These are phyloP conservation scores for Xylaria sp. DNA, from an alignment of 2,329 filamentous ascomycete genomes.

Conservation along the genomic window DNA sequence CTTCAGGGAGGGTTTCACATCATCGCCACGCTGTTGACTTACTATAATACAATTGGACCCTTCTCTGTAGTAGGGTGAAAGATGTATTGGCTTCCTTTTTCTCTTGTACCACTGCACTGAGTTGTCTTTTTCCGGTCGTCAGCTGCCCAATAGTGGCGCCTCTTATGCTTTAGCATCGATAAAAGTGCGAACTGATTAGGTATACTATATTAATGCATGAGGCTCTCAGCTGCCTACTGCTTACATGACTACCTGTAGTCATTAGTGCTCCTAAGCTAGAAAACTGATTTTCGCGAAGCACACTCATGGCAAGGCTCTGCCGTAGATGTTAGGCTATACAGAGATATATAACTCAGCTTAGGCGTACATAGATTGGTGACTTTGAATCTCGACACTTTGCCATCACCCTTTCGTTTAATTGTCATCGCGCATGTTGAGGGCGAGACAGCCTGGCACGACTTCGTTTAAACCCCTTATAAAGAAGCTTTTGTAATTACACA, in stretches of 20 bases:
- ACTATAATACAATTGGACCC: not conserved
- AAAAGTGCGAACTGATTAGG: not conserved
- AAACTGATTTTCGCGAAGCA: not conserved
- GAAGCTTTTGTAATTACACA: not conserved
- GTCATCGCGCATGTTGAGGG: not conserved
- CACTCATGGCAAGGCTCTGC: slow-evolving; percentile 7
- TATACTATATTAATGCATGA: not conserved
- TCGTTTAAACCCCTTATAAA: not conserved
- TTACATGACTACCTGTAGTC: not conserved
- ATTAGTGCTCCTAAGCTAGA: not conserved
- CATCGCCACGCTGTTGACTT: too few relatives aligned
- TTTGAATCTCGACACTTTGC: not conserved
- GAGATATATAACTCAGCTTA: slow-evolving; percentile 6
- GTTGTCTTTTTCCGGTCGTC: not conserved
- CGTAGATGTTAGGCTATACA: not conserved
- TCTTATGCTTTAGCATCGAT: not conserved
- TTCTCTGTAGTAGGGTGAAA: not conserved
- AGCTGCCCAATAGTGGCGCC: slow-evolving; percentile 3
- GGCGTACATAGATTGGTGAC: not conserved
- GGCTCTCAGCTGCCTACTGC: not conserved
- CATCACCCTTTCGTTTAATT: not conserved
- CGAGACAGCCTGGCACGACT: not conserved
- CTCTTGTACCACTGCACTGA: not conserved
- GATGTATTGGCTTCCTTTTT: not conserved
- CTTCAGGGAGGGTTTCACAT: too few relatives aligned